Evolutionary conservation across 306 rosid species (phyloP).

Genomic region (Vigna angularis): DNA sequence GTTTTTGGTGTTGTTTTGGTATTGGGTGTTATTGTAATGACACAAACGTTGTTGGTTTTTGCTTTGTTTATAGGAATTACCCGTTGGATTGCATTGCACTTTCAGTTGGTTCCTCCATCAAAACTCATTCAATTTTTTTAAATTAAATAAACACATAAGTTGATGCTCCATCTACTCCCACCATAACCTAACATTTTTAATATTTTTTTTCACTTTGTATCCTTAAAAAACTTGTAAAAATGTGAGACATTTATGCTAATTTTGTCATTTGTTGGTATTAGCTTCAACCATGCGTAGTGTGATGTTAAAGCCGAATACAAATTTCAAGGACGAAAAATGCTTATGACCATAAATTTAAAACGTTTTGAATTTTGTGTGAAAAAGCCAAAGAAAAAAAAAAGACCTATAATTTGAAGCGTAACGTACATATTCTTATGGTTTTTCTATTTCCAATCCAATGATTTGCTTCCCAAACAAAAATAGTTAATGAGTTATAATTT

Average conservation of each 20-base stretch:
- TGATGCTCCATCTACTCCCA: constrained; percentile 33
- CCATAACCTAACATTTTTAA: constrained; percentile 3
- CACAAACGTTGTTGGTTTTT: not conserved
- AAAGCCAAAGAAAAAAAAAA: too few relatives aligned
- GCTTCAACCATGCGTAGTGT: not conserved
- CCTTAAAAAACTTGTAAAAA: not conserved
- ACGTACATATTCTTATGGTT: too few relatives aligned
- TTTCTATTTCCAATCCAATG: too few relatives aligned
- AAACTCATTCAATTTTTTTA: constrained; percentile 1
- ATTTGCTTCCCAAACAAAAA: not conserved
- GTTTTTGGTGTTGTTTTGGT: not conserved
- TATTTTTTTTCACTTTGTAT: constrained; percentile 2
- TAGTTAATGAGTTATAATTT: not conserved
- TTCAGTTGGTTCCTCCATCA: constrained; percentile 36
- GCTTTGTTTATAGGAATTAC: constrained; percentile 22
- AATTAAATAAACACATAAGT: not conserved
- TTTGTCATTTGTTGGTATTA: not conserved
- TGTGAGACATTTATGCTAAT: not conserved
- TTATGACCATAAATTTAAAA: not conserved
- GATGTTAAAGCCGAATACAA: not conserved
- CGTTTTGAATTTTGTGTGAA: too few relatives aligned
- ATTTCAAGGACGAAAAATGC: not conserved
- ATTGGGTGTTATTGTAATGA: constrained; percentile 15
- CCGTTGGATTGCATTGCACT: constrained; percentile 28
- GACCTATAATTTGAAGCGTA: too few relatives aligned